Conservation (phyloP, 2,329 filamentous ascomycete species). For the Hortaea werneckii region DNA sequence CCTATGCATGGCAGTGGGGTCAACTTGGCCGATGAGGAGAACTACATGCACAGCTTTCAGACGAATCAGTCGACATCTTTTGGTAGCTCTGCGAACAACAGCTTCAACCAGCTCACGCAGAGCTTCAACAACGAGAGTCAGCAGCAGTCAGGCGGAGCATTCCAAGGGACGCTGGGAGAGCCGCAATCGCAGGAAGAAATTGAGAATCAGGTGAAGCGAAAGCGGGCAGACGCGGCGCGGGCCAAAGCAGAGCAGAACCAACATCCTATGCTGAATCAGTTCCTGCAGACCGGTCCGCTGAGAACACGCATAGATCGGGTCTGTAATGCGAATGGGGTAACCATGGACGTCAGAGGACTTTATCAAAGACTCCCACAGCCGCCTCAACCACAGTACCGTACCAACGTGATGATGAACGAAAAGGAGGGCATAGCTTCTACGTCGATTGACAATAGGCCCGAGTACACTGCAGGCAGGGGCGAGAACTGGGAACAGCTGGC, state of each 20-base stretch:
- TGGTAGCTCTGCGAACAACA: constrained; percentile 37
- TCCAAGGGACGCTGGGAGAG: constrained; percentile 39
- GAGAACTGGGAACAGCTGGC: constrained; percentile 72
- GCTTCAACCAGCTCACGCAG: constrained; percentile 38
- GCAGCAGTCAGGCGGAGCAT: constrained; percentile 17
- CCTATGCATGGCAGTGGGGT: constrained; percentile 77
- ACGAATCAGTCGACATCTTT: constrained; percentile 33
- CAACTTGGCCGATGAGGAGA: constrained; percentile 77
- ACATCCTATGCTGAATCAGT: constrained; percentile 63
- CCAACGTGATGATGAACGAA: constrained; percentile 19
- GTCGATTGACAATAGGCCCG: constrained; percentile 9
- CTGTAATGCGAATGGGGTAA: constrained; percentile 48
- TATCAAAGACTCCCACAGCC: constrained; percentile 22
- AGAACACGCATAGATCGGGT: constrained; percentile 48
- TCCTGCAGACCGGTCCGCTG: constrained; percentile 54
- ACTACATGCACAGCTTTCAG: constrained; percentile 51
- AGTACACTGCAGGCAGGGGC: constrained; percentile 53
- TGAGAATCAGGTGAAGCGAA: constrained; percentile 54
- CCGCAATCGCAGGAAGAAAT: constrained; percentile 55
- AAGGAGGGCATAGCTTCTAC: constrained; percentile 18
- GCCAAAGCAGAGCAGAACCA: constrained; percentile 50
- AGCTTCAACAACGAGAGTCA: constrained; percentile 27
- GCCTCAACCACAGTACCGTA: constrained; percentile 6
- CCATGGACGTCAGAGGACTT: constrained; percentile 48
- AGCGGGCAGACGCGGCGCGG: constrained; percentile 56